Evolutionary conservation across 306 rosid genomes (phyloP), one percentile per base, ranked within the genome.

Genomic region (Ammopiptanthus mongolicus): DNA sequence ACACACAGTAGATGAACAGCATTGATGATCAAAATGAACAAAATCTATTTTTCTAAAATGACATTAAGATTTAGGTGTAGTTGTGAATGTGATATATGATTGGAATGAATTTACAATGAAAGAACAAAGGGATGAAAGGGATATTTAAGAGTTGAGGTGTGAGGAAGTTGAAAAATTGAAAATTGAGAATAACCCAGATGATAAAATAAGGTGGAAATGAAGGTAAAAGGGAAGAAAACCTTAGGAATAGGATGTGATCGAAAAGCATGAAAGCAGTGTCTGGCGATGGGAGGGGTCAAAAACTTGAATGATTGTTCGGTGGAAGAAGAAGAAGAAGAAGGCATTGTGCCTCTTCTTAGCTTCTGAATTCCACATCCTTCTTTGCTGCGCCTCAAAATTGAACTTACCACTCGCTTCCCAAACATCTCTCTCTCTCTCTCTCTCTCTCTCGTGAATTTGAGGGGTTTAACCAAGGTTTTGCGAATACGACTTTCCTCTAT

Each of bases 391-490:
- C 12, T 55, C 74, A 69, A 17, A 65, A 65, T 50, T 3, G 84
- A 79, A 57, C 60, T 33, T 36, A 61, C 18, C 8, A 25, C 8
- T 68, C 71, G 62, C 18, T 72, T 79, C 1, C 81, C 75, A 50
- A 79, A 69, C 86, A 83, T 82, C 68, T 73, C 23, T 51, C 52
- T 55, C 36, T 36, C 18, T 56, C n/a, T n/a, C n/a, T n/a, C 6
- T 41, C 47, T 29, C 58, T 42, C 2, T 6, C 21, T 13, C 28
- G 37, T 8, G 9, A 4, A 21, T 55, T 29, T 17, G 39, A n/a
- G 9, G 76, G 78, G 73, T 65, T 79, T 72, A 72, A 59, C 74
- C 34, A 6, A 46, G 69, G 78, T 79, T 79, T 53, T 52, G 47
- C 14, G 8, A 5, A n/a, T 13, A 59, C 56, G 12, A 50, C 5